Base-by-base conservation (phyloP, 2,329 filamentous ascomycete genomes). In the Parastagonospora avenae region DNA sequence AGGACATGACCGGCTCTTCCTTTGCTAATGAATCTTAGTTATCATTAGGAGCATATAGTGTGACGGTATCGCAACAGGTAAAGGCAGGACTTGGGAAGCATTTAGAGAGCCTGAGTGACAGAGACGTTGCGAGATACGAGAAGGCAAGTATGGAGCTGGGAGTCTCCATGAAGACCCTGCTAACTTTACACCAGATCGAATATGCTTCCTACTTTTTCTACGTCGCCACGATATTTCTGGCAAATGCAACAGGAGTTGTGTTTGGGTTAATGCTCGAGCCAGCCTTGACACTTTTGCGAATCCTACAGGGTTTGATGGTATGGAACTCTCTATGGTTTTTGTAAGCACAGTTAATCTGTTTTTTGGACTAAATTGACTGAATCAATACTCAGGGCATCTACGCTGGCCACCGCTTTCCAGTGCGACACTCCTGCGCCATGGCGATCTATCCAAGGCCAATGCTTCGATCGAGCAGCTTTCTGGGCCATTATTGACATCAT, bases 61-160 rank as follows among this genome's bases (percentile, higher is more conserved):
- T 55, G 19, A 11, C 49, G n/a, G 40, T 52, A 15, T 52, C 52
- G 8, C 32, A 40, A 27, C 48, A 55, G 35, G 49, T 52, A 8
- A 24, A 30, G 12, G 52, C 52, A n/a, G 52, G 48, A 12, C 30
- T 52, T 28, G 52, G 52, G 8, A 42, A 27, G 16, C 33, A 32
- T 30, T 8, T 28, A 29, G 30, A 33, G 8, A 15, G n/a, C 32
- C 4, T 30, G 11, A 15, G 16, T 2, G 8, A 29, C 12, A 5
- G 8, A 11, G 9, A n/a, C 27, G 28, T 46, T 28, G n/a, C 16
- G 29, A 32, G 19, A 19, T 53, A 53, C 29, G 31, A 46, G 40
- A 56, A 55, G 48, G 48, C 36, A 11, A 38, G 35, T 38, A 38
- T 38, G 10, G 35, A 11, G 11, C 16, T 38, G 4, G 15, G 15